Evolutionary conservation across 306 rosid genomes (phyloP).

Genomic region (Medicago ruthenica): DNA sequence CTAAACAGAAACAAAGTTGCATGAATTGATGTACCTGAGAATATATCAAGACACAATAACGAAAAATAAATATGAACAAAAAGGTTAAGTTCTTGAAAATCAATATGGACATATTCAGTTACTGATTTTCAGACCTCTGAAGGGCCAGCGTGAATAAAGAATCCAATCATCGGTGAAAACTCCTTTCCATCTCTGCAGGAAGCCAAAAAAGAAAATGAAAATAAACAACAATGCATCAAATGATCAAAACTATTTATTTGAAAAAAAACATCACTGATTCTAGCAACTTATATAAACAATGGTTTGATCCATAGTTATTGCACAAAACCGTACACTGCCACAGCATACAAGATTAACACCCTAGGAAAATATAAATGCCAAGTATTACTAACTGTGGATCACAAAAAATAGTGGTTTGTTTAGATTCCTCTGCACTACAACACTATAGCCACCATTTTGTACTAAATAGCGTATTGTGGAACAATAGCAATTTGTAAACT

Average conservation of each 20-base stretch:
- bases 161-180: conserved; percentile 82
- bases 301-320: conserved; percentile 1
- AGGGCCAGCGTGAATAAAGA: conserved; percentile 62
- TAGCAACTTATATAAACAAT: conserved; percentile 18
- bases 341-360: conserved; percentile 5
- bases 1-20: conserved; percentile 5
- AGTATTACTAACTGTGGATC: too few species aligned
- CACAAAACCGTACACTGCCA: neutral
- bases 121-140: conserved; percentile 63
- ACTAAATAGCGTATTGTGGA: too few species aligned
- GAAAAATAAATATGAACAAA: neutral
- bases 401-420: too few species aligned
- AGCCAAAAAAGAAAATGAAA: conserved; percentile 14
- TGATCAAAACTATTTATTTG: conserved; percentile 3
- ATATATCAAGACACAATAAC: conserved; percentile 14
- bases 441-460: too few species aligned
- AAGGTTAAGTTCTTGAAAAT: neutral
- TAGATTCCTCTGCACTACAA: too few species aligned
- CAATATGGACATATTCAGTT: conserved; percentile 10
- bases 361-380: neutral
- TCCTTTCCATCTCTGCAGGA: conserved; percentile 75
- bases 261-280: conserved; percentile 24
- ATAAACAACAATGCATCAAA: conserved; percentile 20
- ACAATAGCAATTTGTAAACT: too few species aligned
- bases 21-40: conserved; percentile 3